Percentiles rank a stretch among this genome's conserved stretches.
Conservation (phyloP, 2,329 filamentous ascomycete species). For the Pleoardoris graminearum region DNA sequence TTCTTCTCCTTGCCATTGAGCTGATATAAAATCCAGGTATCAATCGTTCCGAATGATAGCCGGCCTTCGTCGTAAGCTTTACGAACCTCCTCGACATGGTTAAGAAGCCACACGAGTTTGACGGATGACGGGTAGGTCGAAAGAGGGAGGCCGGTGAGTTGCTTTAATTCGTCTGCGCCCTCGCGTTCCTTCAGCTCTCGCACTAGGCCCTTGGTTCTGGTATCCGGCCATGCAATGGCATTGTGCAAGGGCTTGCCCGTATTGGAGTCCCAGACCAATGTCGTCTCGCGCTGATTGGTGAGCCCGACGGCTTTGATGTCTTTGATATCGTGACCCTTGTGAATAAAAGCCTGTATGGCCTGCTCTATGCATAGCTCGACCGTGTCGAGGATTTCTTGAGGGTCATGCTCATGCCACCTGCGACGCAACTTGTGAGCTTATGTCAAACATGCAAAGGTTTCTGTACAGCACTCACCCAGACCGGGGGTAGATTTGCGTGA, state of each 20-base stretch:
- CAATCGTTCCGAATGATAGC: constrained; percentile 83
- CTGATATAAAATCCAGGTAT: constrained; percentile 84
- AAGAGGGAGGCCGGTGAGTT: constrained; percentile 77
- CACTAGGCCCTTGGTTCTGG: constrained; percentile 74
- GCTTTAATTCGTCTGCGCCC: constrained; percentile 69
- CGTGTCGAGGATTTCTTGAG: constrained; percentile 72
- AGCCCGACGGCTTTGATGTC: constrained; percentile 80
- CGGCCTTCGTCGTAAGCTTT: constrained; percentile 75
- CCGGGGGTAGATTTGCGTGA: constrained; percentile 80
- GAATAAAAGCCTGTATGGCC: constrained; percentile 70
- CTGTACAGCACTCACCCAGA: constrained; percentile 67
- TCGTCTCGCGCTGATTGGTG: constrained; percentile 89
- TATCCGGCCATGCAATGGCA: constrained; percentile 90
- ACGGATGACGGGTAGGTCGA: constrained; percentile 88
- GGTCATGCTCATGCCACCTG: constrained; percentile 91
- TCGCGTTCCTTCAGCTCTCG: constrained; percentile 71
- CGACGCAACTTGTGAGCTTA: constrained; percentile 18
- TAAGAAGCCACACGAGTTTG: constrained; percentile 81
- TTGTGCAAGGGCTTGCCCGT: constrained; percentile 82
- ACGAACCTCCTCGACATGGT: constrained; percentile 69
- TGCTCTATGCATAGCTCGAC: constrained; percentile 80
- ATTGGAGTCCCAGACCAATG: constrained; percentile 78
- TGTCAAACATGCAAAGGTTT: not conserved
- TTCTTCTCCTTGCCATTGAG: constrained; percentile 72
- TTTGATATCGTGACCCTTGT: constrained; percentile 67